Base-by-base conservation (phyloP, 1,284 basidiomycete genomes). In the Apiotrichum gracile region DNA sequence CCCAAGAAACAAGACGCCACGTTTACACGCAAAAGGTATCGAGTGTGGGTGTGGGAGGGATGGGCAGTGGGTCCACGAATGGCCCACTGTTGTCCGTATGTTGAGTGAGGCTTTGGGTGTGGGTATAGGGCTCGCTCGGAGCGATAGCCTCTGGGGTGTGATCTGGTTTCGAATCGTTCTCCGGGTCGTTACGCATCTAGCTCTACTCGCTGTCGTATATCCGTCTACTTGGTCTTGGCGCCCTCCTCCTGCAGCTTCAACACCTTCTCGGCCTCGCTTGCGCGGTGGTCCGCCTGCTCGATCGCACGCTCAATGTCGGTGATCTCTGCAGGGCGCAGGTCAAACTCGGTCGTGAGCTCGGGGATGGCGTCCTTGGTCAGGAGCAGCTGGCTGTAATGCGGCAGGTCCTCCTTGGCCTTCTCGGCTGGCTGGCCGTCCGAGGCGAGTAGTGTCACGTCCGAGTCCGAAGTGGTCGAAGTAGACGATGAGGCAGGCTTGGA, bases 301-400 rank as follows among this genome's bases (percentile, higher is more conserved):
- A 77, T 69, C 4, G 77, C 77, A 25, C 77, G 58, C 25, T 63
- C 69, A 16, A 78, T 54, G 58, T 78, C 76, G 25, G 73, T 68
- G 8, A 67, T 58, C 61, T 78, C 76, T 26, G 64, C 51, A 19
- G 70, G 64, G 29, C 61, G 54, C 13, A 78, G 57, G 8, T 62
- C 53, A 49, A 77, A 78, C 29, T 60, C 61, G 49, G 64, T 43
- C 17, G 65, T 60, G 45, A 78, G 56, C 4, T 65, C 37, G 0
- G 71, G 68, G 5, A 77, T 61, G 51, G 72, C 67, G 13, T 57
- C 63, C 40, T 61, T 52, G 53, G 60, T 43, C 14, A 73, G 46
- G 42, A 68, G 29, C 31, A 67, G 49, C 37, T 46, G 54, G 33
- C 45, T 40, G 46, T 49, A 59, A 22, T 29, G 25, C 17, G 49